Conservation (phyloP, 2,329 filamentous ascomycete genomes). For the Stagonosporopsis vannaccii region DNA sequence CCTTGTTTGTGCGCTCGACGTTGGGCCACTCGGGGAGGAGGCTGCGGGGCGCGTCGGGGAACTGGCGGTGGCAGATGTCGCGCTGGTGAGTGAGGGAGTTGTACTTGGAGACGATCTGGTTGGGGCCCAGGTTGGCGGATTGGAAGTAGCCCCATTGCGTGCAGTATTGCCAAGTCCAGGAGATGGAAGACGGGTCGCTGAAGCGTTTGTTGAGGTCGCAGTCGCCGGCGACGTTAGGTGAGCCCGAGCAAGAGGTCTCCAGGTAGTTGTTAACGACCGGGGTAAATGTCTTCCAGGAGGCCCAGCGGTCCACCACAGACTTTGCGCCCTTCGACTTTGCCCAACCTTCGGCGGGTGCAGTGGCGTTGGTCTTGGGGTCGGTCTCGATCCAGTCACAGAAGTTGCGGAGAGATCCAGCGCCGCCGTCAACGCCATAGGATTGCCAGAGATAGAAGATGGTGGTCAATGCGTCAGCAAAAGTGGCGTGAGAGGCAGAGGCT, state of each 20-base stretch:
- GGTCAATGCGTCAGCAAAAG: constrained; percentile 55
- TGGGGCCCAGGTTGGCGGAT: constrained; percentile 56
- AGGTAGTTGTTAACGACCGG: constrained; percentile 50
- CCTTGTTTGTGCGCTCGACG: constrained; percentile 50
- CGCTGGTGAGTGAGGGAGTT: constrained; percentile 55
- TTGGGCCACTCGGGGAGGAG: constrained; percentile 54
- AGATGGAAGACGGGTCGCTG: constrained; percentile 49
- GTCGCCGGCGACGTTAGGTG: constrained; percentile 28
- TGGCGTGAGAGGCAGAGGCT: constrained; percentile 55
- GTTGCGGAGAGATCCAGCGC: constrained; percentile 39
- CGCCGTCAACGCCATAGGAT: constrained; percentile 52
- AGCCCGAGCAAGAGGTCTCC: constrained; percentile 52
- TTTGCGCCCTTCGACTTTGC: constrained; percentile 52
- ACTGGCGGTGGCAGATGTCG: constrained; percentile 58
- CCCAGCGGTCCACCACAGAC: constrained; percentile 53
- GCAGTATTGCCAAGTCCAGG: constrained; percentile 62
- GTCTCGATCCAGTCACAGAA: constrained; percentile 59
- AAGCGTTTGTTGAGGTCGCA: constrained; percentile 51
- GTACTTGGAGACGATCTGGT: constrained; percentile 57
- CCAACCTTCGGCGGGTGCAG: constrained; percentile 52
- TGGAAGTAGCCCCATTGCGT: constrained; percentile 61
- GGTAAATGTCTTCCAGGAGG: constrained; percentile 50
- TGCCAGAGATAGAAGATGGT: constrained; percentile 56
- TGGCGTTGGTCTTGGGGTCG: constrained; percentile 47
- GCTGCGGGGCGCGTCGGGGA: constrained; percentile 51